phyloP scores from a whole-genome alignment of 805 yeast genomes.

The Lachancea sp. region DNA sequence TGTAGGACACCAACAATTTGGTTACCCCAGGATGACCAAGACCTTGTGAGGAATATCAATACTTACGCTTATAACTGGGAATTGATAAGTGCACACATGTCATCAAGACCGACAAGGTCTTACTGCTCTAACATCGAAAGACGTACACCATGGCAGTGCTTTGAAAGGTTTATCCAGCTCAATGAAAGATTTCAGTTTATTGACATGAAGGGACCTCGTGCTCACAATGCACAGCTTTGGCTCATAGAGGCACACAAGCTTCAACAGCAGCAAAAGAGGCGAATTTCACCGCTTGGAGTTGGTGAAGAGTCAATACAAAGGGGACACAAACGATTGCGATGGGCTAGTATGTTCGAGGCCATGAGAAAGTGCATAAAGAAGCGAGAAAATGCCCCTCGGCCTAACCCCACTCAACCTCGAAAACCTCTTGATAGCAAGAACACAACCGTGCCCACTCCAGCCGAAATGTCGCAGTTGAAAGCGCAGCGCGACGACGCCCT shows the following conservation, averaged over 20 bases:
- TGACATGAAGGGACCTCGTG: slow-evolving; percentile 83
- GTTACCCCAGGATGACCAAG: slow-evolving; percentile 90
- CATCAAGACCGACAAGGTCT: slow-evolving; percentile 56
- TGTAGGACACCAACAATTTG: slow-evolving; percentile 88
- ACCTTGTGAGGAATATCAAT: slow-evolving; percentile 71
- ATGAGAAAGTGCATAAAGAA: slow-evolving; percentile 85
- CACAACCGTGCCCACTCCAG: slow-evolving; percentile 66
- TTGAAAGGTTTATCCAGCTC: slow-evolving; percentile 89
- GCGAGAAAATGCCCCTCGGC: slow-evolving; percentile 69
- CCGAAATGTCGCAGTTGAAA: slow-evolving; percentile 76
- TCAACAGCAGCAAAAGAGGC: slow-evolving; percentile 79
- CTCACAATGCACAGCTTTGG: slow-evolving; percentile 84
- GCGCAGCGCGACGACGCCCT: slow-evolving; percentile 79
- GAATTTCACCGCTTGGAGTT: slow-evolving; percentile 91
- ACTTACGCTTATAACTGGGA: slow-evolving; percentile 93
- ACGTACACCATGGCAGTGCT: slow-evolving; percentile 98
- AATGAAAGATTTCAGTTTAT: slow-evolving; percentile 80
- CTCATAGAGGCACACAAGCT: slow-evolving; percentile 83
- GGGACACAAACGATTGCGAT: slow-evolving; percentile 83
- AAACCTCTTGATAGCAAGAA: slow-evolving; percentile 37
- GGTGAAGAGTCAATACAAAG: slow-evolving; percentile 87
- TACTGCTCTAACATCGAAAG: slow-evolving; percentile 87
- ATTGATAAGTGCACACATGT: slow-evolving; percentile 74
- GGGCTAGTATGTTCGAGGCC: slow-evolving; percentile 98
- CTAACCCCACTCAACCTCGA: slow-evolving; percentile 42